These are phyloP conservation scores for Sabuloglossum arenarium DNA, from an alignment of 495 filamentous ascomycete genomes.

Conservation along the genomic window DNA sequence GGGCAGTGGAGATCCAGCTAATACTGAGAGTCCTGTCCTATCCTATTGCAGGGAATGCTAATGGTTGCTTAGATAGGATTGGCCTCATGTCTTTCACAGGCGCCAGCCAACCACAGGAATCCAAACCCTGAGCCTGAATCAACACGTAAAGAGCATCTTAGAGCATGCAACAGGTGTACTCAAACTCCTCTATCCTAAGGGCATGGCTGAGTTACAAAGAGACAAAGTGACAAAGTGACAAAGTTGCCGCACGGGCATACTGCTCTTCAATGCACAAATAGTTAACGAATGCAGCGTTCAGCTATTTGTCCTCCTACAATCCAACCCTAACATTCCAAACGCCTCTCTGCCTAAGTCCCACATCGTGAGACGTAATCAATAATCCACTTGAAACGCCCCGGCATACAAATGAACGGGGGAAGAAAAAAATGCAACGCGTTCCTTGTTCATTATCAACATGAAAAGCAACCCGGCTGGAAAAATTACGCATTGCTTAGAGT, in stretches of 20 bases:
- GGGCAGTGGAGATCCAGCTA: too few species aligned
- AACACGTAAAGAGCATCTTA: too few species aligned
- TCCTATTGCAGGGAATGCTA: background rate
- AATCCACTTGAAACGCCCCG: background rate
- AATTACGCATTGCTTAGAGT: background rate
- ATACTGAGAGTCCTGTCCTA: too few species aligned
- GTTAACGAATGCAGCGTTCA: background rate
- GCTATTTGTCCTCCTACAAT: background rate
- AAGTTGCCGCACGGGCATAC: too few species aligned
- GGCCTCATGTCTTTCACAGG: background rate
- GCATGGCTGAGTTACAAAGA: too few species aligned
- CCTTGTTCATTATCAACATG: background rate
- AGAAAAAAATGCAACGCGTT: conserved; percentile 2
- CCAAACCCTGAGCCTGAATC: background rate
- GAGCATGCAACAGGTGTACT: too few species aligned
- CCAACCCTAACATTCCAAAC: background rate
- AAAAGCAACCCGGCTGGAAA: background rate
- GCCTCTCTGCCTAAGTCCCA: background rate
- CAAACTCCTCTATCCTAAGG: too few species aligned
- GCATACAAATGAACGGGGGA: background rate
- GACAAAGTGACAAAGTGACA: too few species aligned
- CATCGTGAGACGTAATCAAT: background rate
- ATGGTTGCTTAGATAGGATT: background rate
- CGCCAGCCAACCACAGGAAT: background rate
- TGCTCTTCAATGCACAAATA: too few species aligned